Base-by-base conservation (phyloP, 257 asterid genomes). In the Fraxinus americana region DNA sequence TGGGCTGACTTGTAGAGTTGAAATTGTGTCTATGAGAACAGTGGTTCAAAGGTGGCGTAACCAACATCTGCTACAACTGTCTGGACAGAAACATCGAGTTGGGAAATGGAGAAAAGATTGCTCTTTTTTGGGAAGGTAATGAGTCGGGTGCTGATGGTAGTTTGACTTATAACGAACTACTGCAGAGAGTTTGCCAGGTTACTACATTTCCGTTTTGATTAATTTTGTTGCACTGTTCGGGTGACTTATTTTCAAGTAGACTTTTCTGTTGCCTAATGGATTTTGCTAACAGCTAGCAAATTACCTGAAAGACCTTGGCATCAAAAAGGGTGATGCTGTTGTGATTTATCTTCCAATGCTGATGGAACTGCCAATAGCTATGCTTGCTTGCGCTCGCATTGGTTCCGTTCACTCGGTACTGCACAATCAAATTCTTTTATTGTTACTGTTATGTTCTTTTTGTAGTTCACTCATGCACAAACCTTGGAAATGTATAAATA, bases 351-450 rank as follows among this genome's bases (percentile, higher is more conserved):
- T 95, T 77, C 99, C 99, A 67, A 95, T 95, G 99, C 96, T 93
- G 36, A 87, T 88, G 99, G 99, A 95, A 83, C 90, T 95, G 75
- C 97, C 99, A 50, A 89, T 93, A 72, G 97, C 99, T 8, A 95
- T 95, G 99, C 98, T 95, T 80, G 98, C 97, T 41, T 93, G 98
- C 83, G 98, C 97, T 75, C 96, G 97, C 69, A 91, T 95, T 77
- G 99, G 98, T 78, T 97, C 98, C 81, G 91, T 95, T 83, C 99
- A 95, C 88, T 95, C 99, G 94, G 99, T 95, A 87, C 74, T 70
- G 35, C 80, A 35, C 68, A 34, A 29, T 14, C n/a, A 11, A 35
- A 74, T 63, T 34, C 72, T 52, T 66, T 65, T 71, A 54, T 74
- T 66, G 25, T 39, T 3, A 4, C 41, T 71, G 35, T 54, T 78